phyloP scores from a whole-genome alignment of 2,329 filamentous ascomycete genomes.

The Amauroascus verrucosus region DNA sequence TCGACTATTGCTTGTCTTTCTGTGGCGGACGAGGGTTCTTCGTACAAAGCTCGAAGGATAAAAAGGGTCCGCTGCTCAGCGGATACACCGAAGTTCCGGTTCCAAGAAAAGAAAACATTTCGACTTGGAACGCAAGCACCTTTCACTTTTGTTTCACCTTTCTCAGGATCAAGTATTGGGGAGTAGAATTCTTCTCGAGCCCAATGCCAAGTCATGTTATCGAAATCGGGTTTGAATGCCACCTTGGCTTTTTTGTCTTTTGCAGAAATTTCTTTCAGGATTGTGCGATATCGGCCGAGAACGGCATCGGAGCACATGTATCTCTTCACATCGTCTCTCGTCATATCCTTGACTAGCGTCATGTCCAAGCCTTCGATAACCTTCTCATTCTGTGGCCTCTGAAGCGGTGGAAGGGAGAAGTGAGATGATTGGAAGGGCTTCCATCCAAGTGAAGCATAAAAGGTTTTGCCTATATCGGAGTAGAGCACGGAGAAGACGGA shows the following conservation, averaged over 20 bases:
- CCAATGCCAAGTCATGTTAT: conserved; percentile 65
- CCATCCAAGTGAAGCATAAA: conserved; percentile 73
- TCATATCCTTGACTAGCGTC: conserved; percentile 25
- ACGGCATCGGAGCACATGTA: conserved; percentile 52
- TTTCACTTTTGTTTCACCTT: conserved; percentile 40
- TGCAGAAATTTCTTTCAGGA: conserved; percentile 44
- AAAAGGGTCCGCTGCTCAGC: conserved; percentile 32
- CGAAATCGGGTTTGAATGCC: conserved; percentile 57
- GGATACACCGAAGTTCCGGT: conserved; percentile 31
- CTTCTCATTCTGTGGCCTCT: conserved; percentile 19
- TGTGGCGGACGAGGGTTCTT: conserved; percentile 29
- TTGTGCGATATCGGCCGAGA: conserved; percentile 53
- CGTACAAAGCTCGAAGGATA: conserved; percentile 35
- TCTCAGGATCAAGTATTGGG: conserved; percentile 48
- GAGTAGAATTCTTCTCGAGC: conserved; percentile 71
- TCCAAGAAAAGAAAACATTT: conserved; percentile 34
- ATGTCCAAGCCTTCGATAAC: conserved; percentile 20
- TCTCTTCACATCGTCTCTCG: conserved; percentile 26
- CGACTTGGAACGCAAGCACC: conserved; percentile 54
- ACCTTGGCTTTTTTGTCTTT: conserved; percentile 43
- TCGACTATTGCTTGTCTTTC: conserved; percentile 43
- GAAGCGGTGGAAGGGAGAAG: conserved; percentile 48
- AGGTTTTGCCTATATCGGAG: conserved; percentile 75
- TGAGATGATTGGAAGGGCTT: conserved; percentile 62
- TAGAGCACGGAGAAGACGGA: conserved; percentile 67